Conservation (phyloP, 148 eudicot genomes). For the Rhododendron molle region DNA sequence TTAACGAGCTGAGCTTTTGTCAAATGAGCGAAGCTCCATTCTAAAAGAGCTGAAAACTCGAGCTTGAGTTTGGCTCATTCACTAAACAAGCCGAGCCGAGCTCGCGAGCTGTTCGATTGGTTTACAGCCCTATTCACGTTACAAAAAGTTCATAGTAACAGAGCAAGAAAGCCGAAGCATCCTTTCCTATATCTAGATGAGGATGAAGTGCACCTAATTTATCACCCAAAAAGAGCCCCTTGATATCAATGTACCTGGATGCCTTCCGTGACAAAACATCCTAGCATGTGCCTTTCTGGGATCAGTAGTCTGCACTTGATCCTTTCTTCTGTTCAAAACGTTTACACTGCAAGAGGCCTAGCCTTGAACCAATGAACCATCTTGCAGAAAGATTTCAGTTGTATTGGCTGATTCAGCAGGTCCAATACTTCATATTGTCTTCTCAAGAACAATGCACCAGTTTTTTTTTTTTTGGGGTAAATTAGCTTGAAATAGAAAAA, state of each 20-base stretch:
- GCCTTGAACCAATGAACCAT: neutral
- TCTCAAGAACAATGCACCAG: slow-evolving; percentile 87
- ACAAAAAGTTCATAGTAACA: neutral
- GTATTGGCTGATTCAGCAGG: neutral
- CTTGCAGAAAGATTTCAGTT: neutral
- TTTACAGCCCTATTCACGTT: too few relatives aligned
- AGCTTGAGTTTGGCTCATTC: too few relatives aligned
- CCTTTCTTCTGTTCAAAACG: neutral
- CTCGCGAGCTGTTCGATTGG: too few relatives aligned
- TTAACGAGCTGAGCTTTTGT: too few relatives aligned
- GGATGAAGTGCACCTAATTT: neutral
- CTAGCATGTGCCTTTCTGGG: neutral
- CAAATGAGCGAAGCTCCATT: too few relatives aligned
- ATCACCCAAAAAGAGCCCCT: neutral
- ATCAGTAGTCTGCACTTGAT: neutral
- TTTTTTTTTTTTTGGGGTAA: too few relatives aligned
- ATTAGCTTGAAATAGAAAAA: too few relatives aligned
- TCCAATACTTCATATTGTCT: slow-evolving; percentile 33
- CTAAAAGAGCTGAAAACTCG: too few relatives aligned
- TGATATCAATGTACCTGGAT: neutral
- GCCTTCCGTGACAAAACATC: neutral
- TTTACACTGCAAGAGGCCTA: neutral
- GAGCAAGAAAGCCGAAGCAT: neutral
- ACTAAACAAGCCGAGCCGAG: too few relatives aligned
- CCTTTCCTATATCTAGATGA: neutral